Conservation (phyloP, 129 eudicot species). For the Tanacetum coccineum region DNA sequence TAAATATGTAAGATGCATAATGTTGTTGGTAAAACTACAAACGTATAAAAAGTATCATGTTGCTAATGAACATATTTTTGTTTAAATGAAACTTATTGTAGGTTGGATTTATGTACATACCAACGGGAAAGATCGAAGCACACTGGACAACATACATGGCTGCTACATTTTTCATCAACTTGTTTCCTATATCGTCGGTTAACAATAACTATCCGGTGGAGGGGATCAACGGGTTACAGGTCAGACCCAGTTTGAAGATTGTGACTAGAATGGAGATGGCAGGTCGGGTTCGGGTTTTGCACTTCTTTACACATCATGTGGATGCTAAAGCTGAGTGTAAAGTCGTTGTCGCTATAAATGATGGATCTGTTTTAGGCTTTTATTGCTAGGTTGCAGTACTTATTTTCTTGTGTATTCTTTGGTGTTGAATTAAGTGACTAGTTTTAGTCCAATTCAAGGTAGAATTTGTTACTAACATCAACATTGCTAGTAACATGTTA, state of each 20-base stretch:
- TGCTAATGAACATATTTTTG: no score
- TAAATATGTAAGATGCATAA: no score
- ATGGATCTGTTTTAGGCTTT: constrained; percentile 72
- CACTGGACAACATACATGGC: constrained; percentile 63
- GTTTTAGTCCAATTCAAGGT: neutral
- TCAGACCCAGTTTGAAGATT: constrained; percentile 58
- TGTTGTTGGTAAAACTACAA: no score
- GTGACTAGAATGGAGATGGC: constrained; percentile 63
- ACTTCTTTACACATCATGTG: constrained; percentile 59
- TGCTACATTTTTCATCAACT: constrained; percentile 59
- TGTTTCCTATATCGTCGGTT: constrained; percentile 43
- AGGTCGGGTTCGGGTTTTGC: constrained; percentile 71
- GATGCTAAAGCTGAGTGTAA: constrained; percentile 46
- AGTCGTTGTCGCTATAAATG: constrained; percentile 48
- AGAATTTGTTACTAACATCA: neutral
- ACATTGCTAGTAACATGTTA: neutral
- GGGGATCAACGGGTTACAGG: constrained; percentile 43
- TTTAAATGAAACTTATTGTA: no score
- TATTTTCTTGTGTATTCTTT: neutral
- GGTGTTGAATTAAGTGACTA: neutral
- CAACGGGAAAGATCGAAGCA: constrained; percentile 68
- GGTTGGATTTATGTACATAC: constrained; percentile 73
- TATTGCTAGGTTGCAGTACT: constrained; percentile 43
- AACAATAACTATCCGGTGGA: constrained; percentile 23
- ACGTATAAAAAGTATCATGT: no score